Base-by-base conservation (phyloP, 345 rosid genomes). In the Jatropha curcas region DNA sequence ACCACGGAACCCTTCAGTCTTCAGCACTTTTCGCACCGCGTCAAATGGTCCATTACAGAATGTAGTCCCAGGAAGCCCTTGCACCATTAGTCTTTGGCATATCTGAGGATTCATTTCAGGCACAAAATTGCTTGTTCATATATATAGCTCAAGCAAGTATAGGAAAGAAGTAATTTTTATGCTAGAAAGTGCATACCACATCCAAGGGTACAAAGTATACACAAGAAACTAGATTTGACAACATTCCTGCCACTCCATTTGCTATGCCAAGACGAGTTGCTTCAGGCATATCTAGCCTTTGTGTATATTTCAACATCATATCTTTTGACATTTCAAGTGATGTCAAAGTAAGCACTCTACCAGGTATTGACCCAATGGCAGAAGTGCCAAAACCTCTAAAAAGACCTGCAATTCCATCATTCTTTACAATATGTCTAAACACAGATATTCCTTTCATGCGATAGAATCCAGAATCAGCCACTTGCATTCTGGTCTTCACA, bases 401-500 rank as follows among this genome's bases (percentile, higher is more conserved):
- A 45, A 82, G 22, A 0, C 91, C 90, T 0, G 62, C 76, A 51
- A 88, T 67, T 25, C 92, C 88, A 68, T 89, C 87, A 0, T 74
- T 76, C 61, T 80, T 83, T 61, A 83, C 57, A 17, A 86, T 79
- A 56, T 78, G 81, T 61, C 58, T 77, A 71, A 83, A 79, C 7
- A 89, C 75, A 5, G 79, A 17, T 11, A 57, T 68, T 39, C 88
- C 90, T 62, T 66, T 50, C 76, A 76, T 39, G 35, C 82, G 86
- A 56, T 89, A 79, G 34, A 79, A 19, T 13, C 82, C 83, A 30
- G 86, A 82, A 76, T 70, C 79, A 68, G 84, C 88, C 7, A 84
- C 92, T 78, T 88, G 90, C 87, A 86, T 84, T 72, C 87, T 79
- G 0, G 90, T 90, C 81, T 86, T 90, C 35, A 88, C 92, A 13